A percentile compares a stretch with the other conserved stretches of the same genome.
These are phyloP conservation scores for Populus nigra DNA, from an alignment of 345 rosid genomes.

Conservation along the genomic window DNA sequence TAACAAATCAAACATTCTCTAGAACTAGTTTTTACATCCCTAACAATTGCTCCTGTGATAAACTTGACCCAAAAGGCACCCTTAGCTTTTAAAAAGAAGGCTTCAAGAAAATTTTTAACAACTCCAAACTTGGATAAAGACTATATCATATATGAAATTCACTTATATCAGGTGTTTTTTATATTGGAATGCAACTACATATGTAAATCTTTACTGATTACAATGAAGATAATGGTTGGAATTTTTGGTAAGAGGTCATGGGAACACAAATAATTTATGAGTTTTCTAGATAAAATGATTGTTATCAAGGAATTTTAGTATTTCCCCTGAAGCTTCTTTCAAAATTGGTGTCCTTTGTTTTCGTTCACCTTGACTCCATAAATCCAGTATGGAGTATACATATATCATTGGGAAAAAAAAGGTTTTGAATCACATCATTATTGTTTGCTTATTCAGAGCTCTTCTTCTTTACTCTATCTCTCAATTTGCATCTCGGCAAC, in stretches of 20 bases:
- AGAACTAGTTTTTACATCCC: no score
- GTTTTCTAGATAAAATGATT: neutral
- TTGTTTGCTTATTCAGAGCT: conserved; percentile 1
- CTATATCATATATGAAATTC: neutral
- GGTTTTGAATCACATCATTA: neutral
- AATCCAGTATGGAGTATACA: neutral
- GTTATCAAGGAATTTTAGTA: neutral
- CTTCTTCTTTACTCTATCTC: neutral
- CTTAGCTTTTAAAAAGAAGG: no score
- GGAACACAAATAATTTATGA: neutral
- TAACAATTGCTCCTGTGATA: no score
- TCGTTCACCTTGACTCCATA: neutral
- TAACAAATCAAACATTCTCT: no score
- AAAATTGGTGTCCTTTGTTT: neutral
- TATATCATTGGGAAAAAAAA: no score
- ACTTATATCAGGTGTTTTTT: no score
- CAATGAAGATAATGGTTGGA: neutral
- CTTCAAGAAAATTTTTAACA: no score
- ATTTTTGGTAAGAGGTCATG: neutral
- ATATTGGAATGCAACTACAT: no score
- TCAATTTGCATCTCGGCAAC: neutral
- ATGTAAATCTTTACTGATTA: no score
- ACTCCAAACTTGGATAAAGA: neutral
- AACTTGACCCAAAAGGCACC: no score
- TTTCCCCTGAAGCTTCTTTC: neutral